These are phyloP conservation scores for Candida ascalaphidarum DNA, from an alignment of 805 yeast genomes.

Conservation along the genomic window DNA sequence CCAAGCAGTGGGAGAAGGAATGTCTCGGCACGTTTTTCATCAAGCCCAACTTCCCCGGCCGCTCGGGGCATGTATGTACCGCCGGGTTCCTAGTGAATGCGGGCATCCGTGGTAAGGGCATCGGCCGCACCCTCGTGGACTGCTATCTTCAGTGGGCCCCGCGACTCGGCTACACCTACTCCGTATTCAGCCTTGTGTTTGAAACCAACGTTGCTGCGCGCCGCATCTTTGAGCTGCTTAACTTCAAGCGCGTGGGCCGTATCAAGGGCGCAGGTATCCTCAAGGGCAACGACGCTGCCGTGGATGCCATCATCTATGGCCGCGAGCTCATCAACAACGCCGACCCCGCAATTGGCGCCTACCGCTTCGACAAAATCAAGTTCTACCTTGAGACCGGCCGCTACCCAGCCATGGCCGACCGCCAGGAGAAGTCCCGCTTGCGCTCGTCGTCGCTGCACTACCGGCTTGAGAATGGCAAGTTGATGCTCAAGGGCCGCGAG, in stretches of 20 bases:
- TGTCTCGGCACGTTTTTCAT: constrained; percentile 84
- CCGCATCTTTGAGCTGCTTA: constrained; percentile 64
- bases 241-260: constrained; percentile 72
- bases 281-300: constrained; percentile 76
- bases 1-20: constrained; percentile 83
- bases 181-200: constrained; percentile 77
- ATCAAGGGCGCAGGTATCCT: constrained; percentile 83
- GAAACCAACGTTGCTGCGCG: constrained; percentile 83
- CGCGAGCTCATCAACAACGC: constrained; percentile 56
- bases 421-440: constrained; percentile 82
- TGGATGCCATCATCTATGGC: constrained; percentile 82
- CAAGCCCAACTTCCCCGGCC: constrained; percentile 86
- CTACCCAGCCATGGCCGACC: constrained; percentile 76
- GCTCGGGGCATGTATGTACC: constrained; percentile 89
- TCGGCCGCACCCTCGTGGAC: constrained; percentile 78
- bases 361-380: constrained; percentile 68
- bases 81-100: constrained; percentile 86
- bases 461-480: constrained; percentile 57
- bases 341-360: constrained; percentile 42
- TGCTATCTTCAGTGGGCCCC: constrained; percentile 90
- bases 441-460: constrained; percentile 77
- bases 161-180: constrained; percentile 74
- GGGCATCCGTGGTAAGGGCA: constrained; percentile 86
- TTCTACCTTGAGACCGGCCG: constrained; percentile 74
- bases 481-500: constrained; percentile 70